Conservation (phyloP, 768 basidiomycete genomes). For the Termitomyces sp. region DNA sequence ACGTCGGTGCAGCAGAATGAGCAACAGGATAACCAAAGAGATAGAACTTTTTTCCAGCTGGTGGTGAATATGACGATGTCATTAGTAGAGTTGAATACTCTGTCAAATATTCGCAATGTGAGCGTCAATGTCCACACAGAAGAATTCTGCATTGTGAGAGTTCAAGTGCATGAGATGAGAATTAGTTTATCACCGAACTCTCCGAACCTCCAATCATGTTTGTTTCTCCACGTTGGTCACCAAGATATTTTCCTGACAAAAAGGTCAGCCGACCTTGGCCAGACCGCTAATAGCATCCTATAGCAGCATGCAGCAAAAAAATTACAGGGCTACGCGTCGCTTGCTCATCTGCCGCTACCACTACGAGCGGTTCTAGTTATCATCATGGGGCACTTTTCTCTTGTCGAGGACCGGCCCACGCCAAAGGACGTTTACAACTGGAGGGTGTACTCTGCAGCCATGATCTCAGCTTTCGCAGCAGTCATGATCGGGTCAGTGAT, state of each 20-base stretch:
- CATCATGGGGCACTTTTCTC: slow-evolving; percentile 17
- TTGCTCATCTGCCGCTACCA: not conserved
- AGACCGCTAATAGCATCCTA: not conserved
- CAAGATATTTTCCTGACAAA: not conserved
- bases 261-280: not conserved
- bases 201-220: not conserved
- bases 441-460: slow-evolving; percentile 31
- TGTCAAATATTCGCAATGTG: too few relatives aligned
- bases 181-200: not conserved
- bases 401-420: slow-evolving; percentile 20
- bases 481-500: slow-evolving; percentile 31
- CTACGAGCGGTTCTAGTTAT: not conserved
- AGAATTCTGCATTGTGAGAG: not conserved
- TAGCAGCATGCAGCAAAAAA: not conserved
- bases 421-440: slow-evolving; percentile 34
- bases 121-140: not conserved
- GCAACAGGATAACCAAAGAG: slow-evolving; percentile 32
- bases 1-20: slow-evolving; percentile 26
- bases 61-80: not conserved
- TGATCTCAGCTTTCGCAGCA: slow-evolving; percentile 31
- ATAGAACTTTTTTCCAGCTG: slow-evolving; percentile 16
- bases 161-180: not conserved
- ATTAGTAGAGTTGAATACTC: not conserved
- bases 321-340: not conserved
- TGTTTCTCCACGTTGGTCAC: not conserved